Evolutionary conservation across 331 rosid genomes (phyloP), one percentile per base, ranked within the genome.

Genomic region (Cucumis variabilis): DNA sequence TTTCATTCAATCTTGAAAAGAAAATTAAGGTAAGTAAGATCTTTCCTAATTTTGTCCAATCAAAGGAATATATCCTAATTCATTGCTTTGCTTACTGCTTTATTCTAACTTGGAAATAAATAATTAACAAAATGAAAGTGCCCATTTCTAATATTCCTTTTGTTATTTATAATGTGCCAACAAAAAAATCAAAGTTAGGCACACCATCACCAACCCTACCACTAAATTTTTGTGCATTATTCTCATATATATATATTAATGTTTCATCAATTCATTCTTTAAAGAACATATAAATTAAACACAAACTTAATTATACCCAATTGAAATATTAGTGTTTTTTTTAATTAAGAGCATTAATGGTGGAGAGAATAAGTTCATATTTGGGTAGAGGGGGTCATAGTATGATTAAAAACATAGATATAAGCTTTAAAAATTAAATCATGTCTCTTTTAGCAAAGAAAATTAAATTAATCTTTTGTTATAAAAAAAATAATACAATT

Each of bases 61-160:
- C 86, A 82, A 37, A 21, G 73, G 86, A 82, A 82, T 82, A 27
- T 82, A 82, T 82, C 86, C 86, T 75, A 44, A 44, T 44, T 82
- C 73, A 37, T 82, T 62, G 50, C 58, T 21, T 62, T 82, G 30
- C 24, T 62, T 82, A 21, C 58, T 21, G 63, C 86, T 82, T 82
- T 82, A 82, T 82, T 82, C 58, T 62, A 28, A 58, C 19, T 60
- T 81, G 10, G 69, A 81, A 28, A 62, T 19, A 62, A 66, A 20
- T 13, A 21, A 30, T 53, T 21, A 30, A 25, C 67, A 79, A 79
- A 51, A 24, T 79, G 9, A 11, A 79, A 79, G 51, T 78, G 44
- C 44, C 53, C 30, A 20, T 82, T 30, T 82, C 72, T 55, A 62
- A 60, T 55, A 62, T 82, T 82, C 23, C 68, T 60, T 82, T 33